These are phyloP conservation scores for Chaetomiaceae sp. DNA, from an alignment of 2,329 filamentous ascomycete species.

Conservation along the genomic window DNA sequence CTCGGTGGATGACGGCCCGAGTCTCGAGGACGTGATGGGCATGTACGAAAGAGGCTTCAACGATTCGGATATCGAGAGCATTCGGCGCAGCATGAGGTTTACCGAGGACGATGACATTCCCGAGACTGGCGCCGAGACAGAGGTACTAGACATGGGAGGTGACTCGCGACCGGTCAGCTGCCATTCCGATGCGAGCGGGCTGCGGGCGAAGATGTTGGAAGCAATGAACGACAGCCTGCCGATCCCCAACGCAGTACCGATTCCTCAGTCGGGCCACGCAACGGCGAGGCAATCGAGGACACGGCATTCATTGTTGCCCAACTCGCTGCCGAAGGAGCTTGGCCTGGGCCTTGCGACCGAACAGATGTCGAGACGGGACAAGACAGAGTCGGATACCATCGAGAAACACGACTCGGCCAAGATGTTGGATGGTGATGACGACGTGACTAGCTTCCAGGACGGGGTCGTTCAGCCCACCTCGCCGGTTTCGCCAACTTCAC, in stretches of 20 bases:
- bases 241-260: conserved; percentile 24
- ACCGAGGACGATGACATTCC: conserved; percentile 29
- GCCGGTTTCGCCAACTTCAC: conserved; percentile 12
- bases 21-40: conserved; percentile 65
- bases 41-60: conserved; percentile 64
- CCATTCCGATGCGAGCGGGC: conserved; percentile 36
- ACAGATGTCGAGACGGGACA: conserved; percentile 21
- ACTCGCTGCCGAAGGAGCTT: conserved; percentile 33
- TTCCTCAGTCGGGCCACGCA: conserved; percentile 15
- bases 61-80: conserved; percentile 41
- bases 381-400: conserved; percentile 18
- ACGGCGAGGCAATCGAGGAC: conserved; percentile 38
- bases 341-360: conserved; percentile 32
- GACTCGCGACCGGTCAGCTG: conserved; percentile 37
- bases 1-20: conserved; percentile 50
- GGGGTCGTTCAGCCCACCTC: conserved; percentile 4
- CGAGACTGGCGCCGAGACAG: conserved; percentile 18
- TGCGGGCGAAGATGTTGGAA: conserved; percentile 38
- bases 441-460: neutral
- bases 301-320: conserved; percentile 32
- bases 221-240: conserved; percentile 37
- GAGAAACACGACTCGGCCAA: conserved; percentile 50
- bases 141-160: conserved; percentile 19
- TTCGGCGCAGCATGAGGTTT: conserved; percentile 24
- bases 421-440: conserved; percentile 36